Evolutionary conservation across 2,329 filamentous ascomycete genomes (phyloP), one percentile per base, ranked within the genome.

Genomic region (Sporothrix euskadiensis): DNA sequence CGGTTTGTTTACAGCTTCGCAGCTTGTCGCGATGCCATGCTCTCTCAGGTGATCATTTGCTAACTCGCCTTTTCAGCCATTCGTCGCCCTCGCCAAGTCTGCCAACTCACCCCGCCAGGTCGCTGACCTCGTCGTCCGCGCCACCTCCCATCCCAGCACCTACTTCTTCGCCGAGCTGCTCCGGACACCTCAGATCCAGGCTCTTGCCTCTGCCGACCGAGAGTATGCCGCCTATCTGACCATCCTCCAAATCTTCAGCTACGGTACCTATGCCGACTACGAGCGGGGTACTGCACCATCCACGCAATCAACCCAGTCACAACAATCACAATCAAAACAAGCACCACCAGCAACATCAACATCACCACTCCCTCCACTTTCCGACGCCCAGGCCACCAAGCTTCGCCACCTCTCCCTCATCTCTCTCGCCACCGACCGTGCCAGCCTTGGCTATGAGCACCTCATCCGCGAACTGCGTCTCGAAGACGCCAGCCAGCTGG

Each of bases 161-260:
- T 99, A 91, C 82, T 88, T 98, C 83, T 99, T 99, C 84, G 89
- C 92, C 77, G 95, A 98, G 83, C 90, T 99, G n/a, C 90, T 99
- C 52, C 88, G 92, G 78, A 90, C 90, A 0, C 89, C 92, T 0
- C 90, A 93, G 78, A 90, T 98, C 77, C 92, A 96, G 82, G 87
- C 88, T 14, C 89, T 98, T 61, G 85, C 85, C 54, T 81, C 81
- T 9, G 79, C 79, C 26, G 76, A 78, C n/a, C 80, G 86, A 49
- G 91, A 97, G 68, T 88, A 91, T 78, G 83, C 86, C 1, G 77
- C 84, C 3, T 83, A 93, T 82, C 86, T 96, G 69, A 88, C 85
- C 1, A 87, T 97, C 16, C 90, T 99, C 61, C 88, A 94, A 82
- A 91, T 97, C 78, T 99, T 99, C 83, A 93, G 94, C 74, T 94